Evolutionary conservation across 257 asterid species (phyloP).

Genomic region (Parsonsia alboflavescens): DNA sequence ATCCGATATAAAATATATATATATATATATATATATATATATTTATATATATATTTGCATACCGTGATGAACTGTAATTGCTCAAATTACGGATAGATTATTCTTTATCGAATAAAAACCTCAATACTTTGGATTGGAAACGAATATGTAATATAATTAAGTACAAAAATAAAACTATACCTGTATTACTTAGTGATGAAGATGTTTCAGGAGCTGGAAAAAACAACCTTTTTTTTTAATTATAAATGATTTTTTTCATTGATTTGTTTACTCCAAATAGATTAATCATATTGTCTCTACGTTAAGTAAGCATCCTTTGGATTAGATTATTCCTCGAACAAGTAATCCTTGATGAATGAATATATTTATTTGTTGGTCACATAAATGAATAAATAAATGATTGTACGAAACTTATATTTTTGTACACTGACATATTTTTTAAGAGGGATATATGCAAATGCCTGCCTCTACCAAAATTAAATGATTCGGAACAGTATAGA

Average conservation of each 20-base stretch:
- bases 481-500: slow-evolving; percentile 25
- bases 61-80: too few relatives aligned
- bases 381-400: neutral
- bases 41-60: too few relatives aligned
- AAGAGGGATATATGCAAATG: too few relatives aligned
- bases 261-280: neutral
- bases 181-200: neutral
- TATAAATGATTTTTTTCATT: neutral
- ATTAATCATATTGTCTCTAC: neutral
- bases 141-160: neutral
- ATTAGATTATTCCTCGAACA: neutral
- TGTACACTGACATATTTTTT: neutral
- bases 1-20: too few relatives aligned
- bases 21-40: too few relatives aligned
- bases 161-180: neutral
- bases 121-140: neutral
- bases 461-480: slow-evolving; percentile 8
- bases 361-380: too few relatives aligned
- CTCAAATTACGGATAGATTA: too few relatives aligned
- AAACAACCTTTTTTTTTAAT: neutral
- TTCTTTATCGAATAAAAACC: too few relatives aligned
- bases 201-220: neutral
- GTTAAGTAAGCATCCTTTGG: neutral
- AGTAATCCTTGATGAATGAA: neutral
- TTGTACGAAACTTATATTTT: neutral